Evolutionary conservation across 192 early-diverging fungal species (phyloP).

Genomic region (Podochytrium sp.): DNA sequence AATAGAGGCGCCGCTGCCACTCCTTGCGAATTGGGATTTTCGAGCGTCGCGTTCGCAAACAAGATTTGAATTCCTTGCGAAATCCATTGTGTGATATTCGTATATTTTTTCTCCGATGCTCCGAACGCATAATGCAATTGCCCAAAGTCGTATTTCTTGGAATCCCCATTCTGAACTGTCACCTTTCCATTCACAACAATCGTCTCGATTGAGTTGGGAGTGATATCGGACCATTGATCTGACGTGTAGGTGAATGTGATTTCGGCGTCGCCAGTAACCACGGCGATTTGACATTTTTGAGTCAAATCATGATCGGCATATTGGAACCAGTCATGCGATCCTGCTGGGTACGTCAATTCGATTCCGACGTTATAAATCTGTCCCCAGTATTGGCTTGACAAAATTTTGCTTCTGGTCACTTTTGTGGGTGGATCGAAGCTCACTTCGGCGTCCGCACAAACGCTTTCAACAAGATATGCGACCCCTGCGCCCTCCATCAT

Average conservation of each 20-base stretch:
- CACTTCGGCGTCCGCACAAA: neutral
- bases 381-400: neutral
- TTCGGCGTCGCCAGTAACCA: neutral
- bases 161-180: neutral
- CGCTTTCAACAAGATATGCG: neutral
- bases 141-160: neutral
- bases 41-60: neutral
- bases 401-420: neutral
- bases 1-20: neutral
- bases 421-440: neutral
- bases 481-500: neutral
- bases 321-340: neutral
- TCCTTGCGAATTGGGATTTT: neutral
- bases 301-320: neutral
- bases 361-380: neutral
- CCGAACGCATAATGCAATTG: neutral
- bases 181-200: neutral
- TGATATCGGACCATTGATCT: neutral
- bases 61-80: neutral
- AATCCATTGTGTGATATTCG: constrained; percentile 13
- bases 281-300: neutral
- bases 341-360: neutral
- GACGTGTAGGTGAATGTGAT: neutral
- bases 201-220: neutral
- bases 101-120: neutral